These are phyloP conservation scores for Themeda triandra DNA, from an alignment of 176 grass and related monocot species.

Conservation along the genomic window DNA sequence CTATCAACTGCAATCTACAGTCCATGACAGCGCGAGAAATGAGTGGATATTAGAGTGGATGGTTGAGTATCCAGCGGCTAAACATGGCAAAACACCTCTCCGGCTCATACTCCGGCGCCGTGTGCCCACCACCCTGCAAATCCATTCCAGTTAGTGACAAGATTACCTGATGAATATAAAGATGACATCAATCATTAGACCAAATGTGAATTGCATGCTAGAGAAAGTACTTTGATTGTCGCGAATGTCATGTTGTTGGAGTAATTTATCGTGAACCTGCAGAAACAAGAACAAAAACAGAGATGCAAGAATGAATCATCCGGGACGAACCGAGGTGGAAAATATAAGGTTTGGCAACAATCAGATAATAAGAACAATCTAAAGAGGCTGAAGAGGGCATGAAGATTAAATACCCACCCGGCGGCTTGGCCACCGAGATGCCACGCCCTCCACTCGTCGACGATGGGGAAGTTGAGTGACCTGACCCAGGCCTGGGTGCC, in stretches of 20 bases:
- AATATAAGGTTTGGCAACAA: neutral
- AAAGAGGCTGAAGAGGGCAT: neutral
- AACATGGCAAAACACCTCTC: constrained; percentile 6
- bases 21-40: no score
- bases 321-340: neutral
- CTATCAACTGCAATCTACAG: no score
- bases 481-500: neutral
- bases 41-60: neutral
- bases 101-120: neutral
- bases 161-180: neutral
- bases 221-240: neutral
- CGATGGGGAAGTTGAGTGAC: neutral
- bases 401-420: neutral
- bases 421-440: neutral
- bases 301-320: neutral
- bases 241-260: constrained; percentile 5
- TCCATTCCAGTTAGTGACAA: neutral
- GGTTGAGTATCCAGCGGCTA: neutral
- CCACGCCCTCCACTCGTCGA: neutral
- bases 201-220: neutral
- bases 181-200: no score
- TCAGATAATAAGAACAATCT: neutral
- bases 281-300: neutral
- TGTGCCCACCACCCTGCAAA: neutral
- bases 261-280: neutral